Conservation (phyloP, 345 rosid genomes). For the Gossypium bickii region DNA sequence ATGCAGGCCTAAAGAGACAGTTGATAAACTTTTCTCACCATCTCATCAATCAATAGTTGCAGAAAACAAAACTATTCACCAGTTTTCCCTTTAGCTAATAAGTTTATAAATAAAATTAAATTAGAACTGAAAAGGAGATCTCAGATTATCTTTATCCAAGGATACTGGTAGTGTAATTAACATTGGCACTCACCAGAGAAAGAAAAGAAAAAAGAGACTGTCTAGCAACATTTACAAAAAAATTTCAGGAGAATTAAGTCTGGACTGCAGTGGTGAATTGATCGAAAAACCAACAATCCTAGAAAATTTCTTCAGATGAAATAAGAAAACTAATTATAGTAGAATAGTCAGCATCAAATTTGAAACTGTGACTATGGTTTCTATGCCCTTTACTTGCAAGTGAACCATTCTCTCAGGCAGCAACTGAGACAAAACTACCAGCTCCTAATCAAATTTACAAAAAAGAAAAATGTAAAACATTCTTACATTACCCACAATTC, state of each 20-base stretch:
- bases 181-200: neutral
- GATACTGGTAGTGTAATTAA: neutral
- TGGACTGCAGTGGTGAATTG: neutral
- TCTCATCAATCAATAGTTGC: neutral
- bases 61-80: neutral
- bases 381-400: neutral
- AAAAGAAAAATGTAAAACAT: neutral
- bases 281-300: neutral
- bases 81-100: neutral
- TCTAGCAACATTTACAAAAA: neutral
- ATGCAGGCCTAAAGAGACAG: neutral
- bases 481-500: neutral
- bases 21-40: conserved; percentile 1
- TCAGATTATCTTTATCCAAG: neutral
- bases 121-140: neutral
- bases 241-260: neutral
- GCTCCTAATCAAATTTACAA: neutral
- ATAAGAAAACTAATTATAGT: neutral
- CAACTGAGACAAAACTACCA: neutral
- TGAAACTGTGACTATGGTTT: neutral
- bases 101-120: neutral
- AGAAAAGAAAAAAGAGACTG: neutral
- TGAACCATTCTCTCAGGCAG: neutral
- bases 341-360: neutral
- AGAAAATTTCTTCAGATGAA: neutral